These are phyloP conservation scores for Pseudocercospora crystallina DNA, from an alignment of 2,329 filamentous ascomycete genomes.

Conservation along the genomic window DNA sequence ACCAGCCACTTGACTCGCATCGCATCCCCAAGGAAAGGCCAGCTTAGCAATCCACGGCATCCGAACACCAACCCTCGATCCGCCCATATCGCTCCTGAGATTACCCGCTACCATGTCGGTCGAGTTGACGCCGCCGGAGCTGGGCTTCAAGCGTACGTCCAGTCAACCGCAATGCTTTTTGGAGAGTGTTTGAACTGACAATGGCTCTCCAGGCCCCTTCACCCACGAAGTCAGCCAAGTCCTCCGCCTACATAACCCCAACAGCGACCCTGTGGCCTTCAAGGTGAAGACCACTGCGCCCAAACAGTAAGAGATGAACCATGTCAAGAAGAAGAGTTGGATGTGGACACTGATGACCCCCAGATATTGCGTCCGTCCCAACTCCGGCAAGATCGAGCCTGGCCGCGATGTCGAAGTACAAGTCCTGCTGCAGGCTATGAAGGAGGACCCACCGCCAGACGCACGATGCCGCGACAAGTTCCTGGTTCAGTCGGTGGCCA, in stretches of 20 bases:
- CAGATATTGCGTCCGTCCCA: slow-evolving; percentile 96
- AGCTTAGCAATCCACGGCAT: slow-evolving; percentile 6
- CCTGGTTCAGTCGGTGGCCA: slow-evolving; percentile 85
- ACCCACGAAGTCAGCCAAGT: slow-evolving; percentile 63
- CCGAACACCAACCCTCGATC: background rate
- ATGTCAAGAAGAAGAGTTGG: background rate
- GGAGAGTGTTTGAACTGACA: slow-evolving; percentile 11
- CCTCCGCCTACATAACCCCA: slow-evolving; percentile 59
- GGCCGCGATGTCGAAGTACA: slow-evolving; percentile 88
- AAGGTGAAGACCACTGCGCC: slow-evolving; percentile 98
- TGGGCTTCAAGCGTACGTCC: slow-evolving; percentile 85
- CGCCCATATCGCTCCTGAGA: slow-evolving; percentile 6
- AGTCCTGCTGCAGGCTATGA: slow-evolving; percentile 98
- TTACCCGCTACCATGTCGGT: slow-evolving; percentile 72
- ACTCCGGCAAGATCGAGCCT: slow-evolving; percentile 92
- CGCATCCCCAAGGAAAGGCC: background rate
- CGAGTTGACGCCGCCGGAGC: slow-evolving; percentile 86
- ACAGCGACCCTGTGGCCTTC: slow-evolving; percentile 61
- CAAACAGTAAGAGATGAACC: slow-evolving; percentile 73
- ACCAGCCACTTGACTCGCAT: background rate
- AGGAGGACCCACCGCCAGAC: slow-evolving; percentile 82
- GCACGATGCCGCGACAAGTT: slow-evolving; percentile 97
- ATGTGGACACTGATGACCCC: slow-evolving; percentile 5
- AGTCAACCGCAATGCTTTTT: background rate
- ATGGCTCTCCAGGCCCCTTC: slow-evolving; percentile 56